phyloP scores from a whole-genome alignment of 805 yeast species.

The Candida nonsorbophila region DNA sequence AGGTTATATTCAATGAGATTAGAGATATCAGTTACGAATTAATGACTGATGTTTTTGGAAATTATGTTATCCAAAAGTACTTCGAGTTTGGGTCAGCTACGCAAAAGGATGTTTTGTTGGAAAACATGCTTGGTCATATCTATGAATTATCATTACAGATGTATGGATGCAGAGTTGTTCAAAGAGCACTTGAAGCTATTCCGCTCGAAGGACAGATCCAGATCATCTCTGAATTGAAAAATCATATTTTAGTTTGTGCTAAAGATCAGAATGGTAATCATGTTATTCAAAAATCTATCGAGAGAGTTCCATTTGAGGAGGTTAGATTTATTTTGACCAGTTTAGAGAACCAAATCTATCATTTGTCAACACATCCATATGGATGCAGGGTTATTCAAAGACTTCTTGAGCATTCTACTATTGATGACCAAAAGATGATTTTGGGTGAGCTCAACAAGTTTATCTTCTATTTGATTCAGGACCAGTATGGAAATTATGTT shows the following conservation, averaged over 20 bases:
- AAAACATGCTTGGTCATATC: conserved; percentile 69
- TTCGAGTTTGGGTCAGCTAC: conserved; percentile 75
- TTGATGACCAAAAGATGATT: conserved; percentile 60
- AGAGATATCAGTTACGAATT: conserved; percentile 67
- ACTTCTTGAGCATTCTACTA: conserved; percentile 70
- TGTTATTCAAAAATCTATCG: conserved; percentile 93
- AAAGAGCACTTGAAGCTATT: conserved; percentile 80
- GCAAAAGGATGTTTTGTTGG: conserved; percentile 66
- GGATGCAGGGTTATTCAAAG: conserved; percentile 98
- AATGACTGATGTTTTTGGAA: conserved; percentile 97
- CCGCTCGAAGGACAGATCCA: conserved; percentile 57
- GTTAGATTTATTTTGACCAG: conserved; percentile 71
- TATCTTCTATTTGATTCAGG: conserved; percentile 76
- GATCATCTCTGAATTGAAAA: conserved; percentile 66
- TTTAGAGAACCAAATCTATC: conserved; percentile 67
- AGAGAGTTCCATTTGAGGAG: conserved; percentile 66
- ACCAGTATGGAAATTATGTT: conserved; percentile 96
- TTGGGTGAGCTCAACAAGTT: conserved; percentile 67
- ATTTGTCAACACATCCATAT: conserved; percentile 89
- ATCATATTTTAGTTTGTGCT: conserved; percentile 51
- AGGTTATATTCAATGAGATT: conserved; percentile 78
- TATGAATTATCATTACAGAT: conserved; percentile 78
- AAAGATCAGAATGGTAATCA: conserved; percentile 98
- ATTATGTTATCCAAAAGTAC: conserved; percentile 91
- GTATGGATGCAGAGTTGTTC: conserved; percentile 98